phyloP scores from a whole-genome alignment of 2,329 filamentous ascomycete genomes.

The Didymella segeticola region DNA sequence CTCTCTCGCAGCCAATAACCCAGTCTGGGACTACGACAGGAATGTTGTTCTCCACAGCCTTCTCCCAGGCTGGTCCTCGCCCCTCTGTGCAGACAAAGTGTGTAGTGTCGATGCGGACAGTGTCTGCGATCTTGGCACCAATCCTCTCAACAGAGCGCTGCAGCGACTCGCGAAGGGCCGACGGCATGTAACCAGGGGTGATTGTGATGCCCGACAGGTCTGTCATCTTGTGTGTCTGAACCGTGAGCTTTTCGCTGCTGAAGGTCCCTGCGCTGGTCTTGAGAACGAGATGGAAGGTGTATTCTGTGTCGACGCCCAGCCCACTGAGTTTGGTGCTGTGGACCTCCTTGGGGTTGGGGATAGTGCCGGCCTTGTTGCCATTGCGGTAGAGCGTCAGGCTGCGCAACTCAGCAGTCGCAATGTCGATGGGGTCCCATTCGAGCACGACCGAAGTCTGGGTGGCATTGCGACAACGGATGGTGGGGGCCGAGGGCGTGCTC shows the following conservation, averaged over 20 bases:
- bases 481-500: conserved; percentile 74
- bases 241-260: conserved; percentile 80
- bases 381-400: conserved; percentile 93
- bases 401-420: conserved; percentile 89
- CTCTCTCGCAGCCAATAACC: conserved; percentile 95
- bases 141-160: conserved; percentile 81
- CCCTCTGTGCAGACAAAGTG: conserved; percentile 98
- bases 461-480: conserved; percentile 91
- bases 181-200: conserved; percentile 84
- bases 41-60: conserved; percentile 96
- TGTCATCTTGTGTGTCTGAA: conserved; percentile 98
- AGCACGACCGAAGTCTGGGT: conserved; percentile 98
- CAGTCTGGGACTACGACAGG: conserved; percentile 96
- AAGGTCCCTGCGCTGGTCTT: conserved; percentile 89
- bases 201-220: conserved; percentile 95
- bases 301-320: conserved; percentile 94
- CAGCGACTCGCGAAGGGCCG: conserved; percentile 74
- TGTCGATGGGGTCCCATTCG: conserved; percentile 94
- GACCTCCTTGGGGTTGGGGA: conserved; percentile 85
- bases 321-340: conserved; percentile 97
- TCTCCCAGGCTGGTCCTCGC: conserved; percentile 89
- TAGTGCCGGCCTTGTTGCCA: conserved; percentile 93
- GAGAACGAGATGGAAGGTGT: conserved; percentile 90
- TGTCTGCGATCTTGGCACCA: conserved; percentile 88
- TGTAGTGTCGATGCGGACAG: conserved; percentile 93